Evolutionary conservation across 2,329 filamentous ascomycete species (phyloP).

Genomic region (Xylaria hypoxylon): DNA sequence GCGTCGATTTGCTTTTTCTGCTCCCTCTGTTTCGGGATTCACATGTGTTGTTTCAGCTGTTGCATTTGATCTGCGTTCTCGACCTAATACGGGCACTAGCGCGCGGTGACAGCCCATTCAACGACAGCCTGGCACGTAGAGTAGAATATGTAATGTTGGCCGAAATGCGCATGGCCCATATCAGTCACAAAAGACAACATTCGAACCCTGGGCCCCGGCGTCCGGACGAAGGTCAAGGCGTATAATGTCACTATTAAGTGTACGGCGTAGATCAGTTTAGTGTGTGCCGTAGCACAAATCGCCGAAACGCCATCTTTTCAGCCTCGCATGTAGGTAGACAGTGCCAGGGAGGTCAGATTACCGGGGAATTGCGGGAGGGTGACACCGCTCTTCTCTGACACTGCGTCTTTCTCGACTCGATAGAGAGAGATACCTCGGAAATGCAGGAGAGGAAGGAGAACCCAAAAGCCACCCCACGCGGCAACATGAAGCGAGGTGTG

Average conservation of each 20-base stretch:
- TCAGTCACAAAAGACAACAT: background rate
- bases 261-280: conserved; percentile 4
- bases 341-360: conserved; percentile 18
- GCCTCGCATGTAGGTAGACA: conserved; percentile 36
- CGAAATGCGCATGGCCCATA: conserved; percentile 13
- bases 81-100: conserved; percentile 16
- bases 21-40: conserved; percentile 31
- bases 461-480: conserved; percentile 35
- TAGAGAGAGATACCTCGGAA: conserved; percentile 7
- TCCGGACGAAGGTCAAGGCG: conserved; percentile 1
- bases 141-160: background rate
- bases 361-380: background rate
- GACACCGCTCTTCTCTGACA: background rate
- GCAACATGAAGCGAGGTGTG: conserved; percentile 20
- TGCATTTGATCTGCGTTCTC: conserved; percentile 25
- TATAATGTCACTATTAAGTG: background rate
- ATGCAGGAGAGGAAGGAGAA: conserved; percentile 1
- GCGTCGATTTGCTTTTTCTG: conserved; percentile 27
- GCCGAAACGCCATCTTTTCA: conserved; percentile 37
- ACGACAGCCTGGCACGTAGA: conserved; percentile 18
- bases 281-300: conserved; percentile 28
- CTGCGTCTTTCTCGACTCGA: background rate
- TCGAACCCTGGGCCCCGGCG: background rate
- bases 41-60: conserved; percentile 33
- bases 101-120: background rate